phyloP scores from a whole-genome alignment of 345 rosid genomes.

The Moricandia arvensis region DNA sequence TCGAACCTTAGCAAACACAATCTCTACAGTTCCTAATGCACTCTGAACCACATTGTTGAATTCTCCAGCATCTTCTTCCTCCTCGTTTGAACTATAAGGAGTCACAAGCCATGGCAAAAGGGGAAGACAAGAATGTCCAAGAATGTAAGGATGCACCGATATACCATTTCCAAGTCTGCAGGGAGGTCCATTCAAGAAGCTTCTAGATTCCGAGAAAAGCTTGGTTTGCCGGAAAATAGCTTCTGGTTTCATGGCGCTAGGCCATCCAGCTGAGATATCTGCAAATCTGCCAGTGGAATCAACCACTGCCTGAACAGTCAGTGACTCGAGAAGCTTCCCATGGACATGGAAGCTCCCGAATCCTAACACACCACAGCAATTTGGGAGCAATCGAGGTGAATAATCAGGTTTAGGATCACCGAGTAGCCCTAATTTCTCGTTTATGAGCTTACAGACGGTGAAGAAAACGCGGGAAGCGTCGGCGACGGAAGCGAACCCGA shows the following conservation, averaged over 20 bases:
- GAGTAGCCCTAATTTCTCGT: conserved; percentile 45
- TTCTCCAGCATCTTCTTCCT: conserved; percentile 43
- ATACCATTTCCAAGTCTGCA: conserved; percentile 45
- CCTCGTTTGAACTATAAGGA: conserved; percentile 50
- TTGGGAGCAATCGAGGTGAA: conserved; percentile 55
- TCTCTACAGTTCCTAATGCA: conserved; percentile 43
- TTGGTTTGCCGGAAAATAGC: conserved; percentile 50
- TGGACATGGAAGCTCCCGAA: conserved; percentile 53
- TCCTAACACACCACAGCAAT: conserved; percentile 77
- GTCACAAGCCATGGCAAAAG: conserved; percentile 73
- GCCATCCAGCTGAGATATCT: conserved; percentile 91
- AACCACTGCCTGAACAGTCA: conserved; percentile 76
- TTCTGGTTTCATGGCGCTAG: conserved; percentile 47
- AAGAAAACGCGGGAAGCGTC: conserved; percentile 65
- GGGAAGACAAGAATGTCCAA: conserved; percentile 72
- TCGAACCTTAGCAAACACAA: conserved; percentile 52
- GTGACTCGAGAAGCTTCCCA: conserved; percentile 49
- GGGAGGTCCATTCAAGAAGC: conserved; percentile 49
- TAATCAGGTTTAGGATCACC: conserved; percentile 54
- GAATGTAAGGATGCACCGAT: conserved; percentile 54
- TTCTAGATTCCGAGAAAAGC: conserved; percentile 44
- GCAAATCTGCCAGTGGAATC: conserved; percentile 64
- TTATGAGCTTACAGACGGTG: conserved; percentile 54
- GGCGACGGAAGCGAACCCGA: conserved; percentile 48
- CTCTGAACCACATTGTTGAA: conserved; percentile 51